These are phyloP conservation scores for Stephania cephalantha DNA, from an alignment of 164 flowering plant species.

Conservation along the genomic window DNA sequence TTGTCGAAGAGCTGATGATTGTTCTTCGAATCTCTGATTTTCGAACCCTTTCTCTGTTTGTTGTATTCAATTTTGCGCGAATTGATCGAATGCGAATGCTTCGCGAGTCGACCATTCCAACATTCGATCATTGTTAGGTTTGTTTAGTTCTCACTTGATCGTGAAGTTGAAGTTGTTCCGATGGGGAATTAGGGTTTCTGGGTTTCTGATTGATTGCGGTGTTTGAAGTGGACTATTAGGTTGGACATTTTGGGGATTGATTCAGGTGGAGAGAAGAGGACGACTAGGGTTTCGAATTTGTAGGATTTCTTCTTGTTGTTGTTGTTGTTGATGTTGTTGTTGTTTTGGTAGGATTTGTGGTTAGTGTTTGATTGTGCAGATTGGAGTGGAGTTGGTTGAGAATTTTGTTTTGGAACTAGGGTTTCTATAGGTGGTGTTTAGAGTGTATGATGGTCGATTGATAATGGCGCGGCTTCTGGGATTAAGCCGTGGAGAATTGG, in stretches of 20 bases:
- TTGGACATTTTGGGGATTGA: background rate
- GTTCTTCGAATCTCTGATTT: background rate
- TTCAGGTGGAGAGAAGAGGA: background rate
- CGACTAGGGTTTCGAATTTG: slow-evolving; percentile 2
- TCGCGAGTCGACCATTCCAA: background rate
- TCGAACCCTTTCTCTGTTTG: background rate
- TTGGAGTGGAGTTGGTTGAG: too few relatives aligned
- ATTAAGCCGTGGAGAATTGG: slow-evolving; percentile 45
- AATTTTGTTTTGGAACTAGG: background rate
- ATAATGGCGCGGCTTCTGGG: slow-evolving; percentile 79
- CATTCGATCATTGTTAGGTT: background rate
- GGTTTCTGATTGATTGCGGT: background rate
- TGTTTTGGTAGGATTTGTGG: too few relatives aligned
- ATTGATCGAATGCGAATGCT: background rate
- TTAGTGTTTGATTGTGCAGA: too few relatives aligned
- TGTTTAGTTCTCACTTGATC: background rate
- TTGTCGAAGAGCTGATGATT: background rate
- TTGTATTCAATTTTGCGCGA: background rate
- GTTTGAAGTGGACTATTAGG: background rate
- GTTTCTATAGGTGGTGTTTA: slow-evolving; percentile 1
- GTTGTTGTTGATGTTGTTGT: background rate
- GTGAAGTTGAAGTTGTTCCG: slow-evolving; percentile 3
- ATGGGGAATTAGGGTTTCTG: slow-evolving; percentile 8
- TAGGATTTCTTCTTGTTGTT: background rate
- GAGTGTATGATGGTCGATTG: slow-evolving; percentile 31